Conservation (phyloP, 2,329 filamentous ascomycete species). For the Fusarium pseudograminearum region DNA sequence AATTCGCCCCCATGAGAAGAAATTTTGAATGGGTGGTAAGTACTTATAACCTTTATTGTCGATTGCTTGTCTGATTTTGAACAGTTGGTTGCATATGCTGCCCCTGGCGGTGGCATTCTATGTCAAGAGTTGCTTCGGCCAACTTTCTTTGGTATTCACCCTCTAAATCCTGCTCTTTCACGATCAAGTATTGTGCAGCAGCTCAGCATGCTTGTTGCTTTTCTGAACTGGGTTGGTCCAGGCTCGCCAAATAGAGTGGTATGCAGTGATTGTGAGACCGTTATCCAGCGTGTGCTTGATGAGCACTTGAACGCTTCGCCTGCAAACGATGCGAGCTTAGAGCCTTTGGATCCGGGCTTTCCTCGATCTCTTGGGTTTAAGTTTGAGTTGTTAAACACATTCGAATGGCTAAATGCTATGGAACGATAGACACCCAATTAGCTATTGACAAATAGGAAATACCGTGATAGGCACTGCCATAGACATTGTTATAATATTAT, state of each 20-base stretch:
- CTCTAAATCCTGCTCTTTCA: constrained; percentile 53
- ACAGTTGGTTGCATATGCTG: constrained; percentile 63
- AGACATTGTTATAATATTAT: neutral
- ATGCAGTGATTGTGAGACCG: constrained; percentile 58
- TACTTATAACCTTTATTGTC: neutral
- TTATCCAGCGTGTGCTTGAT: constrained; percentile 64
- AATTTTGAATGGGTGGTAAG: constrained; percentile 65
- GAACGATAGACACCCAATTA: neutral
- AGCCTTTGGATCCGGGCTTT: constrained; percentile 51
- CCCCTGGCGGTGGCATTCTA: constrained; percentile 62
- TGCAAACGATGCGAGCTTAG: constrained; percentile 27
- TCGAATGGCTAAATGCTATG: constrained; percentile 42
- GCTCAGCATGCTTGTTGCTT: constrained; percentile 62
- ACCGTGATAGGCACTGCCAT: neutral
- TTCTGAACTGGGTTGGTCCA: constrained; percentile 63
- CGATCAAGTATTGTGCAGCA: constrained; percentile 64
- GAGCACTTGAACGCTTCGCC: constrained; percentile 58
- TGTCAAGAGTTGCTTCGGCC: constrained; percentile 63
- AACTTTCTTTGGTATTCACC: constrained; percentile 51
- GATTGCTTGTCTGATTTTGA: neutral
- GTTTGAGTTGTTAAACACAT: constrained; percentile 63
- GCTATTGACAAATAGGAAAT: neutral
- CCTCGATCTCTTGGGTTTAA: constrained; percentile 54
- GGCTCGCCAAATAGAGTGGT: constrained; percentile 61
- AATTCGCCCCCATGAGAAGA: constrained; percentile 55